A percentile compares a stretch with the other conserved stretches of the same genome.
These are phyloP conservation scores for Colletotrichum spaethianum DNA, from an alignment of 2,329 filamentous ascomycete species.

Conservation along the genomic window DNA sequence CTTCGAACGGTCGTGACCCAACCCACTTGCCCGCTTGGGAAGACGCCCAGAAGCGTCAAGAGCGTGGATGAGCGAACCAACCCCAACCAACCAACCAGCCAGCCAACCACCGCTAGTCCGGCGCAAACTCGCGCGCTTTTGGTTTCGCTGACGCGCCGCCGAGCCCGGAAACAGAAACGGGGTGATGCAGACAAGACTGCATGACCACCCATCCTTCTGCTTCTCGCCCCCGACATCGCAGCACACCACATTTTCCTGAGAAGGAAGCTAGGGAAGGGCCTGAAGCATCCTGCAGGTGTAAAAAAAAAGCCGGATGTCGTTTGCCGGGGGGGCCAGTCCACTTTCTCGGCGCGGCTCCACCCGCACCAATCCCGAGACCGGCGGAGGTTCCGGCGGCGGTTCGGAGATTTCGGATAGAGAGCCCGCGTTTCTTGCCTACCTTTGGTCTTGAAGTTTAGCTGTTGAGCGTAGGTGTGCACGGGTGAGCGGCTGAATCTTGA, in stretches of 20 bases:
- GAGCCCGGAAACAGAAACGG: slow-evolving; percentile 11
- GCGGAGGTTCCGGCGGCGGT: slow-evolving; percentile 18
- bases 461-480: not conserved
- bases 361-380: slow-evolving; percentile 14
- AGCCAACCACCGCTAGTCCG: slow-evolving; percentile 1
- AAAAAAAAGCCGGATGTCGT: slow-evolving; percentile 11
- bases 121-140: not conserved
- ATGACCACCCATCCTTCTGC: slow-evolving; percentile 11
- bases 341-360: slow-evolving; percentile 33
- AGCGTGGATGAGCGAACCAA: not conserved
- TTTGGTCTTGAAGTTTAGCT: not conserved
- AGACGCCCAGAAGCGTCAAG: slow-evolving; percentile 7
- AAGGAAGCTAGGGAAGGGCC: slow-evolving; percentile 5
- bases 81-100: not conserved
- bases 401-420: slow-evolving; percentile 22
- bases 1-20: slow-evolving; percentile 19
- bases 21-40: slow-evolving; percentile 18
- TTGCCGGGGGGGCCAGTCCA: slow-evolving; percentile 22
- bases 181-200: slow-evolving; percentile 7
- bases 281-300: not conserved
- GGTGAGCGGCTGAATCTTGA: slow-evolving; percentile 8
- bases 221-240: slow-evolving; percentile 28
- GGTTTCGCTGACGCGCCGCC: slow-evolving; percentile 9
- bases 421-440: not conserved
- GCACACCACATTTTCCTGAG: not conserved